Base-by-base conservation (phyloP, 2,329 filamentous ascomycete genomes). In the Elsinoe fawcettii region DNA sequence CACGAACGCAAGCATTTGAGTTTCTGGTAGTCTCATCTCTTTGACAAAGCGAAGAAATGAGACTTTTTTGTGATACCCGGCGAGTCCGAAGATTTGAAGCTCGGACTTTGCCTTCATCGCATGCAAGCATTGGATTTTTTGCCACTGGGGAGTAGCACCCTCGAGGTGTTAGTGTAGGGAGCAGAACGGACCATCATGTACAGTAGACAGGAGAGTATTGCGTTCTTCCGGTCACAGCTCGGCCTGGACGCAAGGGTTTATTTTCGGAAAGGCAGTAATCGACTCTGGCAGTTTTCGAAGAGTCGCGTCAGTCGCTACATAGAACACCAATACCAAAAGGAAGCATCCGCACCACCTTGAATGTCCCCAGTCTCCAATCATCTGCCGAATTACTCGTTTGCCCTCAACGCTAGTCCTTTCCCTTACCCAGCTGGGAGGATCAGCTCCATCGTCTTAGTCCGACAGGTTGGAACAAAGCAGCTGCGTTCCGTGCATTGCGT, bases 21-120 rank as follows among this genome's bases (percentile, higher is more conserved):
- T 39, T 53, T 53, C 22, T 23, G 18, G 16, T n/a, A 23, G 20
- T 20, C 30, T 14, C 37, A 27, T 44, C 20, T 44, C 16, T 44
- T 55, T 16, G 22, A 44, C 23, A 27, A 27, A 46, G 47, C 27
- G 32, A 18, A 18, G 37, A 44, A 44, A 34, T 27, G 39, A 55
- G 36, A 55, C 20, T 14, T 46, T 32, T 55, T 36, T 55, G 53
- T 55, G 53, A 55, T 55, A 44, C 53, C 53, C 53, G 53, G 53
- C 53, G 53, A 46, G 27, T 36, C 53, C 53, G 53, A 55, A 34
- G 14, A 3, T 37, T 37, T 37, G 49, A 53, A 53, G 49, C 49
- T 53, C 49, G 49, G 49, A 25, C 49, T 36, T 37, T 53, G 49
- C 49, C 30, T 34, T 37, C 20, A 53, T 53, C 49, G 49, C 49